Evolutionary conservation across 495 filamentous ascomycete species (phyloP), one percentile per base, ranked within the genome.

Genomic region (Gamarada debralockiae): DNA sequence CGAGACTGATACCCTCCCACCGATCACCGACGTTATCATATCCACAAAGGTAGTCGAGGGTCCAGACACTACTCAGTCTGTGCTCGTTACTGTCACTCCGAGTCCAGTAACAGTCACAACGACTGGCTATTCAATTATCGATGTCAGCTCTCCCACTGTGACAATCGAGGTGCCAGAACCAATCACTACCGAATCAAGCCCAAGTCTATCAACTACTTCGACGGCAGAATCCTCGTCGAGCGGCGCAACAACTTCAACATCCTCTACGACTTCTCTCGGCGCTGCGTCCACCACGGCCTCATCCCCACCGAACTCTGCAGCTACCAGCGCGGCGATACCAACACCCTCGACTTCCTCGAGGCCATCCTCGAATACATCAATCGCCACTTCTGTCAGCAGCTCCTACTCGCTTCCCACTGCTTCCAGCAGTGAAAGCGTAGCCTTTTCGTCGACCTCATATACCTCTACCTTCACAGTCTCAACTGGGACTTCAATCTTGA

Each of bases 41-140:
- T 37, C 48, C 1, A 61, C 59, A 2, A 24, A 51, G 24, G 52
- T 42, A 2, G 39, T 62, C n/a, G 22, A 27, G 12, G 48, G 25
- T 23, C 25, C 48, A 43, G 49, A 48, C 18, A 53, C 43, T 22
- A 55, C 53, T 6, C 29, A 57, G 50, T 59, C 50, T 12, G 21
- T 60, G 14, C 18, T 52, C 3, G 51, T 60, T 18, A 60, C 57
- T 6, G 5, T 58, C 37, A 53, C 56, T 15, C 44, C 52, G 4
- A 21, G 45, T 24, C 25, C 56, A 37, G 34, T 29, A 0, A 58
- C 50, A 17, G 41, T 63, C n/a, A 57, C 51, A 3, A 48, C 42
- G 6, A 54, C 37, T 7, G 49, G 29, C 53, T 59, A 57, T 24
- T 51, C 60, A n/a, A 49, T 57, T 3, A 52, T 63, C 37, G 38